Conservation (phyloP, 2,329 filamentous ascomycete species). For the Blastomyces parvus region DNA sequence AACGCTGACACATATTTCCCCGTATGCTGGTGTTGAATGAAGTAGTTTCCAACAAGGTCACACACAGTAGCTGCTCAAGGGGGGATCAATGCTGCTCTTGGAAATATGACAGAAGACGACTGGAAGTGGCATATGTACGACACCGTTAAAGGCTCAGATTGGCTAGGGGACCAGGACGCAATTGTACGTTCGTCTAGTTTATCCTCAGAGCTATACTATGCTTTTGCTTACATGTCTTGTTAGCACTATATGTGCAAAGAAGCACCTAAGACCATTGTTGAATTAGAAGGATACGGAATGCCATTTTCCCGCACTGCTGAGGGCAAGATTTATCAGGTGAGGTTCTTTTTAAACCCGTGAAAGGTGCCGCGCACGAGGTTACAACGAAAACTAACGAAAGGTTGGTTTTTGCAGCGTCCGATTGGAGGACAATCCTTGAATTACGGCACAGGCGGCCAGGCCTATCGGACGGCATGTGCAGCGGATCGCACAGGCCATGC, state of each 20-base stretch:
- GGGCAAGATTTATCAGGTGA: conserved; percentile 39
- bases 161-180: conserved; percentile 93
- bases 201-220: not conserved
- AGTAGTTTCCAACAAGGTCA: conserved; percentile 18
- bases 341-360: not conserved
- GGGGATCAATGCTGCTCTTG: conserved; percentile 42
- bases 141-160: conserved; percentile 95
- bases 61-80: conserved; percentile 39
- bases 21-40: not conserved
- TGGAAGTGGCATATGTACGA: conserved; percentile 99
- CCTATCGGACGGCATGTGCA: conserved; percentile 72
- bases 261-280: conserved; percentile 81
- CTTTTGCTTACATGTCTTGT: not conserved
- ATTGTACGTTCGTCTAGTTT: conserved; percentile 41
- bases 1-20: not conserved
- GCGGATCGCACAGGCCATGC: conserved; percentile 85
- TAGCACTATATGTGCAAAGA: conserved; percentile 95
- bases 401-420: conserved; percentile 71
- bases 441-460: conserved; percentile 81
- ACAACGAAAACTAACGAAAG: conserved; percentile 1
- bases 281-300: conserved; percentile 95
- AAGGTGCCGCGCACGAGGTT: not conserved
- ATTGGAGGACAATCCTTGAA: conserved; percentile 86
- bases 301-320: conserved; percentile 89
- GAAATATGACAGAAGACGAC: conserved; percentile 86